phyloP scores from a whole-genome alignment of 345 rosid genomes.

The Populus euphratica region DNA sequence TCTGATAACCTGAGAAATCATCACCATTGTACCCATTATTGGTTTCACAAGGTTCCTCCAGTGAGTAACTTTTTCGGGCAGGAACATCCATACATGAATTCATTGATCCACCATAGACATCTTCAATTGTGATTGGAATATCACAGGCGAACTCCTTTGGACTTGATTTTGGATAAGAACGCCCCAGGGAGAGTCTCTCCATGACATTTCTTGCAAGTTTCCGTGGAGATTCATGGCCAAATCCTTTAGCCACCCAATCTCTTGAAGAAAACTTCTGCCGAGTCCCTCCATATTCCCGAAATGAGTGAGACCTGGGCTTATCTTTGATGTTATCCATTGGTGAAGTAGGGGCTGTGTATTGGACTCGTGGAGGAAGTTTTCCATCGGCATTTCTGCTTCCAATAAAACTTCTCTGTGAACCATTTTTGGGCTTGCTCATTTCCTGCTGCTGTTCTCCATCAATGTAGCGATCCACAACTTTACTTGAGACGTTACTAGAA shows the following conservation, averaged over 20 bases:
- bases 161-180: constrained; percentile 45
- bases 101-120: constrained; percentile 57
- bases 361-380: constrained; percentile 68
- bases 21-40: constrained; percentile 27
- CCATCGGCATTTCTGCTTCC: constrained; percentile 39
- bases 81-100: constrained; percentile 39
- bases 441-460: constrained; percentile 87
- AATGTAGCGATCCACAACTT: constrained; percentile 81
- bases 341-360: constrained; percentile 59
- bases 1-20: constrained; percentile 34
- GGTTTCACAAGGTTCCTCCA: constrained; percentile 44
- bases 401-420: constrained; percentile 37
- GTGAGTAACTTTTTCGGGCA: constrained; percentile 39
- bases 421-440: constrained; percentile 44
- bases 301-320: constrained; percentile 62
- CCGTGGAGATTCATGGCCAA: constrained; percentile 70
- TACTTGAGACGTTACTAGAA: constrained; percentile 71
- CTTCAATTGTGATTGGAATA: constrained; percentile 77
- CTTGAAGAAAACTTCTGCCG: constrained; percentile 44
- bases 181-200: constrained; percentile 70
- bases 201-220: constrained; percentile 81
- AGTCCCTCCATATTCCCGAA: constrained; percentile 60
- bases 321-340: constrained; percentile 48
- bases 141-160: constrained; percentile 36
- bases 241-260: constrained; percentile 61